These are phyloP conservation scores for Lophiotrema nucula DNA, from an alignment of 495 filamentous ascomycete species.

Conservation along the genomic window DNA sequence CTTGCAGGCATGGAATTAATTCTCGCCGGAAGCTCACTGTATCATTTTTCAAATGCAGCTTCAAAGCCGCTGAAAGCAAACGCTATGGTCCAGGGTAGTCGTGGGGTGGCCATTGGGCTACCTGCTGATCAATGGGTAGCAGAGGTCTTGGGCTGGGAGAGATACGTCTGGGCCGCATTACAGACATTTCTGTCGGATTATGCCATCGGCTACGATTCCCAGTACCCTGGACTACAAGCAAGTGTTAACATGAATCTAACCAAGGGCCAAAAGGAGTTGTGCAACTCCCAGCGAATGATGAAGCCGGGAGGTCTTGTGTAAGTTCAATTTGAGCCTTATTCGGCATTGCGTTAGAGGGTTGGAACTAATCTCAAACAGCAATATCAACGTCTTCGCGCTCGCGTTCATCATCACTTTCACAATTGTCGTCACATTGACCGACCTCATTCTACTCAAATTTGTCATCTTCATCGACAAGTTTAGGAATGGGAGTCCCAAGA, in stretches of 20 bases:
- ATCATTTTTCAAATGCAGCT: no score
- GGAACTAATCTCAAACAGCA: no score
- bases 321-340: no score
- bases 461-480: slow-evolving; percentile 1
- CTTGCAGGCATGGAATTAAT: no score
- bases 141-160: not conserved
- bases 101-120: no score
- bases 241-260: not conserved
- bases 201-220: not conserved
- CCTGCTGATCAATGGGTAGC: not conserved
- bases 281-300: not conserved
- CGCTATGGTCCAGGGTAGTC: no score
- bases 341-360: no score
- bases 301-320: not conserved
- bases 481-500: not conserved
- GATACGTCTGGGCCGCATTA: not conserved
- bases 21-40: no score
- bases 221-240: not conserved
- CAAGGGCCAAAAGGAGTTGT: not conserved
- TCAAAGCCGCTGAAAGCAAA: no score
- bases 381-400: slow-evolving; percentile 9
- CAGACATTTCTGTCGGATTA: not conserved
- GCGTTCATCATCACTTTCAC: not conserved
- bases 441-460: slow-evolving; percentile 2
- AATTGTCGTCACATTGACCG: not conserved